Evolutionary conservation across 345 rosid genomes (phyloP), one percentile per base, ranked within the genome.

Genomic region (Murraya koenigii): DNA sequence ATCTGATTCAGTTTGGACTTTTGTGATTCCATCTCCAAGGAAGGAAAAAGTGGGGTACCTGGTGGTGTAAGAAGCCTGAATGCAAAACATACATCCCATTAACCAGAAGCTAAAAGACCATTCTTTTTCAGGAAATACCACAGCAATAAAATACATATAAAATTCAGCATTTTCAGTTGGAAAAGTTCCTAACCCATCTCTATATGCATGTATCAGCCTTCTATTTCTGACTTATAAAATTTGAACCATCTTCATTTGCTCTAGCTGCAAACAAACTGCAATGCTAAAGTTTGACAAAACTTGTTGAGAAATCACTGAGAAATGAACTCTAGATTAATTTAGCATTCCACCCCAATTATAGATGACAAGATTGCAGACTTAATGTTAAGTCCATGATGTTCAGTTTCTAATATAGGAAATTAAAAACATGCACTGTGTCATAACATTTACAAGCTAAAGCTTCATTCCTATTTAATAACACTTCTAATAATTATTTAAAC

Each of bases 51-150:
- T 19, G 94, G 97, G 3, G 97, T 90, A 22, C 90, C 97, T 1
- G 98, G 98, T 13, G 98, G 98, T 14, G 97, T 87, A 26, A 95
- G 88, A 79, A 95, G 94, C 98, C 98, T 95, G 88, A 75, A 72
- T 61, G 69, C 30, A 73, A 62, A 72, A 66, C 20, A 56, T 20
- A 77, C n/a, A 62, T 36, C 60, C 25, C 26, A 75, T 33, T 23
- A 52, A 54, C 39, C 25, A 9, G 26, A 22, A 65, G 32, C 71
- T 35, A 23, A 54, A 75, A 52, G 33, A 8, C n/a, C 36, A 62
- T 30, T 9, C 8, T 23, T 23, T 14, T 11, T 49, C 58, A 65
- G 23, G 54, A 2, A 30, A 11, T 7, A 35, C 23, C 61, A 32
- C 20, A 22, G 7, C 22, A 17, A 73, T 25, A 10, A 38, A 41